These are phyloP conservation scores for Aspergillus bombycis DNA, from an alignment of 2,329 filamentous ascomycete species.

Conservation along the genomic window DNA sequence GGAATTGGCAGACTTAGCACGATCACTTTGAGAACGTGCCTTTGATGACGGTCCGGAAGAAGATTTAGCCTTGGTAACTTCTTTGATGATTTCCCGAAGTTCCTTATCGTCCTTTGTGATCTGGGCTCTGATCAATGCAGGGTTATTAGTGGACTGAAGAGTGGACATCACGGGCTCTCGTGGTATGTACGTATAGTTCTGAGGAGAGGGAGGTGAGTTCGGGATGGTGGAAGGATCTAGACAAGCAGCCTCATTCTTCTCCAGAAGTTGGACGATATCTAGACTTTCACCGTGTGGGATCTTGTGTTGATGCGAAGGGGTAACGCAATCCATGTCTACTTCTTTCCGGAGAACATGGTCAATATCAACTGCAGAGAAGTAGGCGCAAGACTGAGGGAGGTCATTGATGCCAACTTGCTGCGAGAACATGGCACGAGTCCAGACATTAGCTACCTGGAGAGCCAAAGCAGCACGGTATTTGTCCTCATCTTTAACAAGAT, in stretches of 20 bases:
- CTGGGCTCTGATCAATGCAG: constrained; percentile 79
- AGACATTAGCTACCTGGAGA: constrained; percentile 89
- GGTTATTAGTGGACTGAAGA: constrained; percentile 58
- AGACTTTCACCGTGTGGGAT: constrained; percentile 86
- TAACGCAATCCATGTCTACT: constrained; percentile 96
- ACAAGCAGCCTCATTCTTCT: constrained; percentile 68
- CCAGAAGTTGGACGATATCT: constrained; percentile 77
- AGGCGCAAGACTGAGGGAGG: constrained; percentile 89
- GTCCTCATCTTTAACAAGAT: constrained; percentile 82
- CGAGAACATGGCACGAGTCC: constrained; percentile 96
- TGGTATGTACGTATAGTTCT: constrained; percentile 68
- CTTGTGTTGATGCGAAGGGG: constrained; percentile 76
- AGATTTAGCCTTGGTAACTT: constrained; percentile 49
- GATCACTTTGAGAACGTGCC: constrained; percentile 28
- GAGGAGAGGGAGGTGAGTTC: constrained; percentile 59
- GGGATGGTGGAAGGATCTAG: constrained; percentile 70
- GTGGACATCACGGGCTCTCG: constrained; percentile 79
- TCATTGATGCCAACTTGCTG: constrained; percentile 97
- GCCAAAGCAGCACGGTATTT: constrained; percentile 90
- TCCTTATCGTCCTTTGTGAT: constrained; percentile 76
- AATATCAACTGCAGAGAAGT: constrained; percentile 93
- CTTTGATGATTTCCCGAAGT: constrained; percentile 70
- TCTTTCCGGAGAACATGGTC: constrained; percentile 96
- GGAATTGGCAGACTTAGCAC: constrained; percentile 31
- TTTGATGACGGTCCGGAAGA: constrained; percentile 17